Base-by-base conservation (phyloP, 2,329 filamentous ascomycete species). In the Aspergillus tamarii region DNA sequence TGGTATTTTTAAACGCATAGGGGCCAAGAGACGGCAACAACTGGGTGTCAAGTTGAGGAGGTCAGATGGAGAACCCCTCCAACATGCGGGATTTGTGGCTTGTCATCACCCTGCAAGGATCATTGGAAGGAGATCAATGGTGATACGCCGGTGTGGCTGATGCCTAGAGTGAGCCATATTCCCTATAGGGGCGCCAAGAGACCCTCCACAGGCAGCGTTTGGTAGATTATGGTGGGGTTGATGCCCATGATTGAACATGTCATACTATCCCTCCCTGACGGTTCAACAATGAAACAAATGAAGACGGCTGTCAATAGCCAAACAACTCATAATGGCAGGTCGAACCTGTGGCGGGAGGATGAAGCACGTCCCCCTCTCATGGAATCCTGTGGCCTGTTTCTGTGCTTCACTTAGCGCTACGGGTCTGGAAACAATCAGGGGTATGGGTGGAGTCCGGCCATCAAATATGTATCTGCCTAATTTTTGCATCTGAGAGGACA, bases 391-490 rank as follows among this genome's bases (percentile, higher is more conserved):
- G 30, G 50, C 19, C 19, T 21, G 28, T 54, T 54, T 21, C 30
- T 12, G 50, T 53, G 50, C 28, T 54, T 54, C 30, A 54, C 19
- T 54, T 54, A 54, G 52, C 52, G 30, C 52, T n/a, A 1, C 4
- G 19, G n/a, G 19, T 36, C 23, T 21, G n/a, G 52, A 23, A 34
- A 54, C 32, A 21, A 32, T 54, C 30, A 54, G 52, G 52, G 52
- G 52, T 36, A 56, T 56, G 34, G 32, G 45, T 57, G 54, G 36
- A 26, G 21, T 45, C 21, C 19, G 36, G 11, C 16, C 6, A n/a
- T 50, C 50, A 11, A 34, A 45, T 63, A 66, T 66, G 66, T 64
- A 62, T 66, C 69, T 70, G 69, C 67, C 69, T 70, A 65, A 62
- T 50, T 57, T 30, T 52, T 63, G 62, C 64, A 66, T 60, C 34